A percentile compares a stretch with the other conserved stretches of the same genome.
phyloP scores from a whole-genome alignment of 2,329 filamentous ascomycete genomes.

The Verticillium longisporum region DNA sequence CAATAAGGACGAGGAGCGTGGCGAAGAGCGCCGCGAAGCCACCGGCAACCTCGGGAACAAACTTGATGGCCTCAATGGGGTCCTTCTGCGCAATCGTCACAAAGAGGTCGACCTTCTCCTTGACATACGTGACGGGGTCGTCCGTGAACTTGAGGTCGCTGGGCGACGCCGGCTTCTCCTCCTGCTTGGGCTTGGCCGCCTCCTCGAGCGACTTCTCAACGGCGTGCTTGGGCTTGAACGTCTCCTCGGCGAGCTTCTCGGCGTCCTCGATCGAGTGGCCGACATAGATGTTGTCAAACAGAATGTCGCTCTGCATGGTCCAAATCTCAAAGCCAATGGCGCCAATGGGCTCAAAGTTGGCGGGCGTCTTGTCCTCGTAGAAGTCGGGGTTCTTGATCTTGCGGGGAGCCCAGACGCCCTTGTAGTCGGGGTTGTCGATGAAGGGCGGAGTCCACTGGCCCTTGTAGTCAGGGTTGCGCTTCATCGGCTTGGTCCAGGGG shows the following conservation, averaged over 20 bases:
- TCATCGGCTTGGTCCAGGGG: conserved; percentile 85
- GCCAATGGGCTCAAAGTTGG: conserved; percentile 96
- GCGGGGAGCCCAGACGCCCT: conserved; percentile 87
- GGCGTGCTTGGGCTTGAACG: conserved; percentile 81
- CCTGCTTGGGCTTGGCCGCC: conserved; percentile 70
- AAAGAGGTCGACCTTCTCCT: conserved; percentile 92
- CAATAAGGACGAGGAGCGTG: conserved; percentile 63
- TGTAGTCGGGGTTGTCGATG: conserved; percentile 97
- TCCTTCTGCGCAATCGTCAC: conserved; percentile 73
- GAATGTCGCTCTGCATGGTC: conserved; percentile 99
- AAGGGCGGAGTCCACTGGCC: conserved; percentile 93
- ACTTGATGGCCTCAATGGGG: conserved; percentile 77
- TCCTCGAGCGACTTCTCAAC: conserved; percentile 76
- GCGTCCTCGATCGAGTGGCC: conserved; percentile 94
- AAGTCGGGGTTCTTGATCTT: conserved; percentile 97
- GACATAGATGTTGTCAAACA: conserved; percentile 99
- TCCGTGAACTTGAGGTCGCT: conserved; percentile 81
- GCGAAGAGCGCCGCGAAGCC: conserved; percentile 66
- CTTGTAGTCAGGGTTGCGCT: conserved; percentile 95
- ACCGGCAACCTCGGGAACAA: conserved; percentile 85
- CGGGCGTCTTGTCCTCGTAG: conserved; percentile 93
- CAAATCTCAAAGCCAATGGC: conserved; percentile 99
- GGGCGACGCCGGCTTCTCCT: conserved; percentile 60
- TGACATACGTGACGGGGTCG: conserved; percentile 80
- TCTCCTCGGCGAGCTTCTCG: conserved; percentile 79